Evolutionary conservation across 1,284 basidiomycete genomes (phyloP).

Genomic region (Cryptococcus sp.): DNA sequence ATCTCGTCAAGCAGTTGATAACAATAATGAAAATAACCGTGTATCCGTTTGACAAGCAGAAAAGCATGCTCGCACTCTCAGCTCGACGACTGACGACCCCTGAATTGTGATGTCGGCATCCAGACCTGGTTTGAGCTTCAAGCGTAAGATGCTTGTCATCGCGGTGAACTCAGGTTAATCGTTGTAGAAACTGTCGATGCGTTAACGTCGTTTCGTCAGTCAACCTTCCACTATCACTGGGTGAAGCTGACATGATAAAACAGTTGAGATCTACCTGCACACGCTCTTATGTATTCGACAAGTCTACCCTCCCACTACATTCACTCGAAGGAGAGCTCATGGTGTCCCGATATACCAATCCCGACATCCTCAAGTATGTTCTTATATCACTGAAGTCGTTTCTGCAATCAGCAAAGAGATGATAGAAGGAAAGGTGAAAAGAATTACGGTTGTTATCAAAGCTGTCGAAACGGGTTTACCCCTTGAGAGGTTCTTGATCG

Average conservation of each 20-base stretch:
- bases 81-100: too few species aligned
- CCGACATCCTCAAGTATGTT: conserved; percentile 76
- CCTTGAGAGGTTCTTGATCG: conserved; percentile 61
- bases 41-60: too few species aligned
- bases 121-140: conserved; percentile 30
- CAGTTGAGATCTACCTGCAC: conserved; percentile 90
- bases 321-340: conserved; percentile 80
- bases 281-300: conserved; percentile 83
- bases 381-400: conserved; percentile 78
- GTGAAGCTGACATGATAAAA: background rate
- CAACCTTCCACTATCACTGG: background rate
- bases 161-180: conserved; percentile 1
- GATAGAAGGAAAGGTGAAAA: conserved; percentile 19
- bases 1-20: too few species aligned
- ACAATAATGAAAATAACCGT: too few species aligned
- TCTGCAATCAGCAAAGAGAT: conserved; percentile 72
- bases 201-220: conserved; percentile 37
- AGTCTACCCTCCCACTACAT: conserved; percentile 83
- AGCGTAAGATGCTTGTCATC: conserved; percentile 14
- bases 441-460: conserved; percentile 65
- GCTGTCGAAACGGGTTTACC: conserved; percentile 55
- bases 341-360: conserved; percentile 86
- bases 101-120: background rate
- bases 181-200: conserved; percentile 34
- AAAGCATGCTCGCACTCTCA: too few species aligned